Evolutionary conservation across 2,329 filamentous ascomycete genomes (phyloP).

Genomic region (Penicillium expansum): DNA sequence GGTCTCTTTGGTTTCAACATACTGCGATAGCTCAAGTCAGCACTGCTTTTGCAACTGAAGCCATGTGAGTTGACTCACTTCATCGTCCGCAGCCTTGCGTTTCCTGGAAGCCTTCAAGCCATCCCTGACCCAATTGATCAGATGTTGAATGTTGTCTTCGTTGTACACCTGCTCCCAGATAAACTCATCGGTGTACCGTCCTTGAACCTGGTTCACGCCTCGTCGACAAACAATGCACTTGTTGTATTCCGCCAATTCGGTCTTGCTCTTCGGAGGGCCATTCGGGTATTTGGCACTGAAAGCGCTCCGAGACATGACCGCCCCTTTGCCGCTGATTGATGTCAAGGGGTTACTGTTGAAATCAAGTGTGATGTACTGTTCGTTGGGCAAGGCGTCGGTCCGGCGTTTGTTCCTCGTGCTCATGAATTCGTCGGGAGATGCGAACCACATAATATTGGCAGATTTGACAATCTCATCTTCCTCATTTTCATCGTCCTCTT

Average conservation of each 20-base stretch:
- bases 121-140: constrained; percentile 66
- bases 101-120: constrained; percentile 65
- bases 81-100: constrained; percentile 40
- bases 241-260: constrained; percentile 66
- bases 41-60: not conserved
- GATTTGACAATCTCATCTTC: constrained; percentile 56
- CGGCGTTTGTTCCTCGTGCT: constrained; percentile 79
- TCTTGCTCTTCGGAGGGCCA: constrained; percentile 65
- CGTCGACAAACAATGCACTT: constrained; percentile 88
- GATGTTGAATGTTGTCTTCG: constrained; percentile 60
- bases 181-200: constrained; percentile 90
- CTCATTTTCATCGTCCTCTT: constrained; percentile 68
- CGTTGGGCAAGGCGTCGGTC: constrained; percentile 77
- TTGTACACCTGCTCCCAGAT: constrained; percentile 82
- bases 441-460: constrained; percentile 92
- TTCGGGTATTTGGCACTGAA: constrained; percentile 70
- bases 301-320: constrained; percentile 67
- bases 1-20: constrained; percentile 39
- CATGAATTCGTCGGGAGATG: constrained; percentile 81
- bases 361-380: constrained; percentile 84
- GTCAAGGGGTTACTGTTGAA: constrained; percentile 83
- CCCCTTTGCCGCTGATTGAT: constrained; percentile 87
- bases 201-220: constrained; percentile 83
- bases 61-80: constrained; percentile 30
- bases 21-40: constrained; percentile 26